These are phyloP conservation scores for Hyphopichia wangnamkhiaoensis DNA, from an alignment of 1,139 yeast genomes.

Conservation along the genomic window DNA sequence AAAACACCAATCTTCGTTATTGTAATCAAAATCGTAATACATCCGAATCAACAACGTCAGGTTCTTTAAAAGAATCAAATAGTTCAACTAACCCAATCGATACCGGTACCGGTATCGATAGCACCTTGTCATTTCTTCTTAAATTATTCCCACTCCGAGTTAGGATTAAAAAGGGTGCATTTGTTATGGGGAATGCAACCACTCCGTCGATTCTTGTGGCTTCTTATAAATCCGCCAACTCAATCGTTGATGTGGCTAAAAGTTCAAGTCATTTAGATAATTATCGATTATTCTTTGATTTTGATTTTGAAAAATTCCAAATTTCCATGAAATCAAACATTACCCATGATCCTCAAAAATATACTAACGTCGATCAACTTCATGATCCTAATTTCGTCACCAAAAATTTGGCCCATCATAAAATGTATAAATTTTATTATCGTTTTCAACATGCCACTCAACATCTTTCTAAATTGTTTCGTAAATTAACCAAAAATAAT, in stretches of 20 bases:
- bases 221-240: slow-evolving; percentile 59
- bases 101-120: background rate
- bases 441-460: slow-evolving; percentile 22
- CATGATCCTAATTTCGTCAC: slow-evolving; percentile 3
- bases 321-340: slow-evolving; percentile 71
- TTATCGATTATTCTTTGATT: slow-evolving; percentile 47
- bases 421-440: slow-evolving; percentile 24
- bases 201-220: slow-evolving; percentile 73
- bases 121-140: slow-evolving; percentile 24
- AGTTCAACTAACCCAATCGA: background rate
- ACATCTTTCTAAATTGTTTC: slow-evolving; percentile 6
- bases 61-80: slow-evolving; percentile 2
- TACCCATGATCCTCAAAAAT: slow-evolving; percentile 37
- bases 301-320: slow-evolving; percentile 52
- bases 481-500: slow-evolving; percentile 6
- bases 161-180: slow-evolving; percentile 64
- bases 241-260: slow-evolving; percentile 56
- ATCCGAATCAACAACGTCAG: slow-evolving; percentile 1
- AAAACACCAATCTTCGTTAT: slow-evolving; percentile 2
- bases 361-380: slow-evolving; percentile 7
- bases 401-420: slow-evolving; percentile 12
- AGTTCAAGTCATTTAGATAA: slow-evolving; percentile 55
- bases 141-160: slow-evolving; percentile 59
- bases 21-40: background rate
- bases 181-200: slow-evolving; percentile 74